Base-by-base conservation (phyloP, 2,329 filamentous ascomycete genomes). In the Cryphonectria nitschkei region DNA sequence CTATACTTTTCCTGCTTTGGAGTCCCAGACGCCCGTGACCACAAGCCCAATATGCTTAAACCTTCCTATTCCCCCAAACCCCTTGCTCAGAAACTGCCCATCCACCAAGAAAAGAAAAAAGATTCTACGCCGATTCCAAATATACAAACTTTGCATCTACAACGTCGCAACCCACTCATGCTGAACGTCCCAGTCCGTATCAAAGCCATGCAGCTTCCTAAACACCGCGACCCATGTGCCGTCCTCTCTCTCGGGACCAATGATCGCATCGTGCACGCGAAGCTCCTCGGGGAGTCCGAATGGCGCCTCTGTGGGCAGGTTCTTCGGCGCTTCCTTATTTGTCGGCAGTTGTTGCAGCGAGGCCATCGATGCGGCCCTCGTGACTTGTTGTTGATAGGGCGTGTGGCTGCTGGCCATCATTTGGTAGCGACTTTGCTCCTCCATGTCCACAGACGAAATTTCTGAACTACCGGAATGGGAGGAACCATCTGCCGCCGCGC, bases 181-280 rank as follows among this genome's bases (percentile, higher is more conserved):
- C 60, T 74, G 68, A 19, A 78, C 74, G 70, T 78, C 76, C 78
- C 78, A 79, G n/a, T 76, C 75, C 9, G 69, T 74, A n/a, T 76
- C 69, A 32, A 75, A 61, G 9, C 78, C 79, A 3, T 75, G 70
- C 22, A 77, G 70, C 70, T 78, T 79, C 62, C 77, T 72, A 46
- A 80, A 78, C 68, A 79, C 74, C 69, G 76, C 77, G 19, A 79
- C 75, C 75, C 77, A 78, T 68, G 73, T 78, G 41, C 78, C 78
- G 37, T 78, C 76, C 58, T 76, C 78, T 68, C 75, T 76, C 54
- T 78, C 76, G 4, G 74, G 73, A 22, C 77, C 77, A 54, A 79
- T 77, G 6, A 79, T 75, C 5, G 76, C 74, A 29, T 78, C 75
- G 39, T 78, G 77, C 52, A 80, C 77, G 9, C 79, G 74, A 19